Evolutionary conservation across 2,329 filamentous ascomycete species (phyloP).

Genomic region (Diaporthe sp.): DNA sequence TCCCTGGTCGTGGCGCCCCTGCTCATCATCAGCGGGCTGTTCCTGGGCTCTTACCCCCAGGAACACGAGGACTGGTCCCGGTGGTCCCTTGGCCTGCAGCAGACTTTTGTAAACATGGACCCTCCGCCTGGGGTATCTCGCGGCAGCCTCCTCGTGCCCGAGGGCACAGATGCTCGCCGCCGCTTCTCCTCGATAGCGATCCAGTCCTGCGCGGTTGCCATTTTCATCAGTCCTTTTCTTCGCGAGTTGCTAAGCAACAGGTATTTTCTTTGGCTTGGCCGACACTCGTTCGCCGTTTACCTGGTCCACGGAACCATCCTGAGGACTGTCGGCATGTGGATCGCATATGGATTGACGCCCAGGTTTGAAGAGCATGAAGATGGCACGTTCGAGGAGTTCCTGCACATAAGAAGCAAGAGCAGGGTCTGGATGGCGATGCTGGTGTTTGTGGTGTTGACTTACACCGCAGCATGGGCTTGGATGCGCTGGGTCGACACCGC

Average conservation of each 20-base stretch:
- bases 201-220: slow-evolving; percentile 59
- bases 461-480: slow-evolving; percentile 59
- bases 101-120: slow-evolving; percentile 39
- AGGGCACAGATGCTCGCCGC: slow-evolving; percentile 50
- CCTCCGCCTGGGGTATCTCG: slow-evolving; percentile 48
- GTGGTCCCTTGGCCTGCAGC: slow-evolving; percentile 52
- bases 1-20: slow-evolving; percentile 44
- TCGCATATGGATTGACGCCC: slow-evolving; percentile 60
- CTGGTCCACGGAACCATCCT: slow-evolving; percentile 64
- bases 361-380: slow-evolving; percentile 42
- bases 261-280: slow-evolving; percentile 63
- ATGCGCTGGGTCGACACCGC: slow-evolving; percentile 61
- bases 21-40: slow-evolving; percentile 55
- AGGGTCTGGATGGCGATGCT: slow-evolving; percentile 56
- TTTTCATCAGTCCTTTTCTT: slow-evolving; percentile 59
- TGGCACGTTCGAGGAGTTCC: slow-evolving; percentile 51
- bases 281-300: slow-evolving; percentile 66
- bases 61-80: slow-evolving; percentile 59
- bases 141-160: slow-evolving; percentile 57
- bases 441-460: slow-evolving; percentile 57
- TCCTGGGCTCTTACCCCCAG: slow-evolving; percentile 60
- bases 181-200: slow-evolving; percentile 59
- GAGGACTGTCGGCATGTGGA: slow-evolving; percentile 60
- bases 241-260: slow-evolving; percentile 60
- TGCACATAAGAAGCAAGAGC: slow-evolving; percentile 53